Evolutionary conservation across 108 stramenopile genomes (phyloP).

Genomic region (Pelagomonas calceolata): DNA sequence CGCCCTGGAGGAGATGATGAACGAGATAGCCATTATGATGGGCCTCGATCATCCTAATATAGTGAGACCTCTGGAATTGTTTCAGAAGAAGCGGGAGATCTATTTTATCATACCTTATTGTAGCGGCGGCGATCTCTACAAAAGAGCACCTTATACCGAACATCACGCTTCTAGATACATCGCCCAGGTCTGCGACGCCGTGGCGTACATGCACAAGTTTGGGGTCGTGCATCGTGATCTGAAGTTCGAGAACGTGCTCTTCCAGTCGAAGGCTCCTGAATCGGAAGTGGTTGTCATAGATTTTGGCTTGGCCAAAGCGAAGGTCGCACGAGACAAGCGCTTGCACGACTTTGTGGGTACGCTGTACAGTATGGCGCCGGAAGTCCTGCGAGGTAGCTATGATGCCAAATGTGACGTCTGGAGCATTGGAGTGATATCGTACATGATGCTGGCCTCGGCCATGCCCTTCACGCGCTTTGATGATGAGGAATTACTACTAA

Average conservation of each 20-base stretch:
- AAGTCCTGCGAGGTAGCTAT: constrained; percentile 60
- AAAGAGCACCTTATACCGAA: constrained; percentile 70
- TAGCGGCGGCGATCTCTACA: constrained; percentile 69
- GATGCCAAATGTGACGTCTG: constrained; percentile 68
- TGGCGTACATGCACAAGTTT: constrained; percentile 64
- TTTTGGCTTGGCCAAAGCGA: constrained; percentile 72
- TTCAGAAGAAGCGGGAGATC: constrained; percentile 49
- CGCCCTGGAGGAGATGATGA: constrained; percentile 65
- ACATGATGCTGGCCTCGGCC: constrained; percentile 18
- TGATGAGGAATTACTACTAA: not conserved
- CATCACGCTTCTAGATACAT: not conserved
- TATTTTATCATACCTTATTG: constrained; percentile 65
- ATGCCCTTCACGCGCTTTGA: constrained; percentile 19
- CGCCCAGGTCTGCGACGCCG: constrained; percentile 48
- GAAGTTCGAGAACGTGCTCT: constrained; percentile 83
- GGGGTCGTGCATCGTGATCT: constrained; percentile 79
- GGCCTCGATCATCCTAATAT: constrained; percentile 75
- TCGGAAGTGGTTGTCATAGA: constrained; percentile 76
- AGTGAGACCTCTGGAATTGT: constrained; percentile 62
- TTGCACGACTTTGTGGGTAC: constrained; percentile 62
- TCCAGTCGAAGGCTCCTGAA: constrained; percentile 31
- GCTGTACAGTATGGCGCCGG: constrained; percentile 64
- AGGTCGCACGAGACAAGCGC: constrained; percentile 18
- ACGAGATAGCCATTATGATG: constrained; percentile 71
- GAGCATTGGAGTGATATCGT: constrained; percentile 37